A percentile compares a stretch with the other conserved stretches of the same genome.
Conservation (phyloP, 805 yeast species). For the Candida railenensis region DNA sequence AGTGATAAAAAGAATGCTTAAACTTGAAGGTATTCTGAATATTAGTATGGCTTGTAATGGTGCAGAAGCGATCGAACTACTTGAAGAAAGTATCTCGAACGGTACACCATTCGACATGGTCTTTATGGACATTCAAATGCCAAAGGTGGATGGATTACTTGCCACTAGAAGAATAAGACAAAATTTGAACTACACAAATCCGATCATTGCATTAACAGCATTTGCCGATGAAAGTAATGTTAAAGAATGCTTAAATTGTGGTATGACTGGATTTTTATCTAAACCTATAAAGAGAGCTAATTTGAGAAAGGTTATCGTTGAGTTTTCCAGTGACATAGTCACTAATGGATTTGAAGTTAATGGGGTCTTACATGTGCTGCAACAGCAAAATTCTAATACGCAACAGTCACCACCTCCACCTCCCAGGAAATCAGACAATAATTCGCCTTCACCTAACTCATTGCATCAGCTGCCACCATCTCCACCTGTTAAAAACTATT, state of each 20-base stretch:
- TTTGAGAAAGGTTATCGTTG: conserved; percentile 54
- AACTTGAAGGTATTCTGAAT: conserved; percentile 72
- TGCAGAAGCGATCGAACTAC: conserved; percentile 74
- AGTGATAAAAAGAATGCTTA: conserved; percentile 85
- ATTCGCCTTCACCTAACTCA: background rate
- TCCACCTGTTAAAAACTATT: no score
- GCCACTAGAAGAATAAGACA: conserved; percentile 76
- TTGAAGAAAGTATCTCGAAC: conserved; percentile 46
- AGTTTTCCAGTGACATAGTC: conserved; percentile 39
- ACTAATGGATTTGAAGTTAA: conserved; percentile 12
- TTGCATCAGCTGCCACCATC: no score
- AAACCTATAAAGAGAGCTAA: conserved; percentile 81
- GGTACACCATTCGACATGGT: conserved; percentile 61
- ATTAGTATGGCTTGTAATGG: conserved; percentile 88
- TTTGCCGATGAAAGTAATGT: conserved; percentile 92
- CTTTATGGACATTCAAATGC: conserved; percentile 98
- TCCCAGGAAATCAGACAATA: background rate
- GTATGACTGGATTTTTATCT: conserved; percentile 88
- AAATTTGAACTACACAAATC: conserved; percentile 58
- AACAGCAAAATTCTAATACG: background rate
- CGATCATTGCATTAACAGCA: conserved; percentile 93
- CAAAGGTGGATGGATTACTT: conserved; percentile 81
- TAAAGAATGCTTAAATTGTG: conserved; percentile 80
- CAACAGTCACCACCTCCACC: background rate
- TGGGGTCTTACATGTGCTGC: background rate